These are phyloP conservation scores for Halophytophthora polymorphica DNA, from an alignment of 352 stramenopile genomes.

Conservation along the genomic window DNA sequence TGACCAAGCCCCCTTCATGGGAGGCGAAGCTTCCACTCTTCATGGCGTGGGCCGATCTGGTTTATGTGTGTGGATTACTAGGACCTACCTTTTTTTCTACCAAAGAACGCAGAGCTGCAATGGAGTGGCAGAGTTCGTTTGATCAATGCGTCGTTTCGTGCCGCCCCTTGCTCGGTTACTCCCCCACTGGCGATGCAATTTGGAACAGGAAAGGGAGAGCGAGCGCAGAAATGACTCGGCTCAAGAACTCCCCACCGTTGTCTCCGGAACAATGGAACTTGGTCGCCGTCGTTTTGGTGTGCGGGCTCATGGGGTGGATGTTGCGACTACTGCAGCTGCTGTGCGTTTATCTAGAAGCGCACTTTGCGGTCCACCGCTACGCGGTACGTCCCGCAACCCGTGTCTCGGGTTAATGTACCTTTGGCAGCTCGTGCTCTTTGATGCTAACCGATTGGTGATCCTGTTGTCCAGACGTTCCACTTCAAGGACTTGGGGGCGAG, in stretches of 20 bases:
- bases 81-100: conserved; percentile 14
- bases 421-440: neutral
- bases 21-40: too few relatives aligned
- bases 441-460: neutral
- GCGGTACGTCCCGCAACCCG: conserved; percentile 26
- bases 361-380: conserved; percentile 33
- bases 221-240: conserved; percentile 6
- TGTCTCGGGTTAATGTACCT: neutral
- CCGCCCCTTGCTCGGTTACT: neutral
- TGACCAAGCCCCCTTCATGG: too few relatives aligned
- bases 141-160: conserved; percentile 8
- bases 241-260: conserved; percentile 17
- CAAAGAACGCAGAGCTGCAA: conserved; percentile 8
- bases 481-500: conserved; percentile 29
- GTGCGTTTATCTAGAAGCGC: conserved; percentile 36
- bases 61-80: too few relatives aligned
- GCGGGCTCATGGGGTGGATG: conserved; percentile 39
- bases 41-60: too few relatives aligned
- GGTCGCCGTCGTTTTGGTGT: conserved; percentile 37
- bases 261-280: conserved; percentile 64
- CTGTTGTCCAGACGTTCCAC: conserved; percentile 17
- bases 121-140: conserved; percentile 1
- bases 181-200: neutral
- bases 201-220: conserved; percentile 3
- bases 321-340: conserved; percentile 37